Base-by-base conservation (phyloP, 345 rosid species). In the Gossypium mustelinum region DNA sequence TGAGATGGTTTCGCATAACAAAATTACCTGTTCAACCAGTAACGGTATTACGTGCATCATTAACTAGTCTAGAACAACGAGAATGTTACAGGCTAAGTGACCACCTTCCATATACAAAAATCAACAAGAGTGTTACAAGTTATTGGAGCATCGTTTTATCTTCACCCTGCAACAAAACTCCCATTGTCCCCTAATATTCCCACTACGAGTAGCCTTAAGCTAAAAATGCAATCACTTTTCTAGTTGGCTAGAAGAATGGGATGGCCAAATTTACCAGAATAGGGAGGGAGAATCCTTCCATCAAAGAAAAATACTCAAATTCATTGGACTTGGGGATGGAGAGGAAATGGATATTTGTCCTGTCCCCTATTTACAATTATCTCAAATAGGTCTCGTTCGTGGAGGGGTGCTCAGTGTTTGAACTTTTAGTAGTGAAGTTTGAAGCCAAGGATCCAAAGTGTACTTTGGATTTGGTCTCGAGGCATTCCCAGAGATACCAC, bases 311-410 rank as follows among this genome's bases (percentile, higher is more conserved):
- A 24, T 24, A 24, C 16, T 75, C 61, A 14, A 43, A 27, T 29
- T 27, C 18, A 50, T 22, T 9, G 70, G 73, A 76, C 34, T 58
- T 73, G 55, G 16, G 74, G 54, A 71, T 73, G 73, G 45, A 56
- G 62, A 1, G 20, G 11, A 65, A 20, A 57, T 63, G 34, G 65
- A 71, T 24, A 11, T 16, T 50, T 65, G 14, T 43, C 65, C 34
- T 13, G 29, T 39, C 34, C 70, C 60, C 60, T 85, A 83, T 80
- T 74, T 82, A 84, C 87, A 83, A 76, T 34, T 34, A 72, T 34
- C 55, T 85, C 82, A 89, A 29, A 87, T 72, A 52, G 82, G 86
- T 81, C 94, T 87, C 62, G 83, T 78, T 84, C 91, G 88, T 43
- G 90, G 83, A 7, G 90, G 79, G 73, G 86, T 73, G 4, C 82